These are phyloP conservation scores for Boletus sensibilis DNA, from an alignment of 768 basidiomycete genomes.

Conservation along the genomic window DNA sequence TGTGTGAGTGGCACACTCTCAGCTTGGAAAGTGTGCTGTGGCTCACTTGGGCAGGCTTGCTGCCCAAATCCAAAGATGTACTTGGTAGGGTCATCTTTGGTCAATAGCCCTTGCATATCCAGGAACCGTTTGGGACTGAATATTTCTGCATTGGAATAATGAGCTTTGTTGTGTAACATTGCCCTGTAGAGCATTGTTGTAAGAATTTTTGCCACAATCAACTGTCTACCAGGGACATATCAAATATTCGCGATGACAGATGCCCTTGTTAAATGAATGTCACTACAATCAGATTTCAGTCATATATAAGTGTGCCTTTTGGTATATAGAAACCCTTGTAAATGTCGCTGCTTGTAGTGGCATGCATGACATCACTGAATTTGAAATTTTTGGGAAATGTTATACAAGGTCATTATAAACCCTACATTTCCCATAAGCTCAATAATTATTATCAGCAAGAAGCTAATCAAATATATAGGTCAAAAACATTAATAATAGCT, in stretches of 20 bases:
- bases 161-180: conserved; percentile 5
- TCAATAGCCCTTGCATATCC: not conserved
- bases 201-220: not conserved
- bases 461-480: not conserved
- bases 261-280: conserved; percentile 1
- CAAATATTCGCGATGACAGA: conserved; percentile 1
- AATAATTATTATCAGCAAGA: not conserved
- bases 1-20: not conserved
- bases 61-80: conserved; percentile 11
- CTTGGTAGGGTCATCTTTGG: not conserved
- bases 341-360: conserved; percentile 35
- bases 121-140: conserved; percentile 17
- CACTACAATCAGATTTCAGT: not conserved
- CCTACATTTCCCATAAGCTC: not conserved
- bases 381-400: not conserved
- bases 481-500: not conserved
- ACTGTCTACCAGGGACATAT: not conserved
- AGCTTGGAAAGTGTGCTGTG: not conserved
- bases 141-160: conserved; percentile 7
- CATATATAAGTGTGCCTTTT: conserved; percentile 30
- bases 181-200: not conserved
- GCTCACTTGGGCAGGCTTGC: conserved; percentile 3
- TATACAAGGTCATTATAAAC: not conserved
- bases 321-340: conserved; percentile 52
- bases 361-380: conserved; percentile 13